Evolutionary conservation across 495 filamentous ascomycete genomes (phyloP).

Genomic region (Penicillium chermesinum): DNA sequence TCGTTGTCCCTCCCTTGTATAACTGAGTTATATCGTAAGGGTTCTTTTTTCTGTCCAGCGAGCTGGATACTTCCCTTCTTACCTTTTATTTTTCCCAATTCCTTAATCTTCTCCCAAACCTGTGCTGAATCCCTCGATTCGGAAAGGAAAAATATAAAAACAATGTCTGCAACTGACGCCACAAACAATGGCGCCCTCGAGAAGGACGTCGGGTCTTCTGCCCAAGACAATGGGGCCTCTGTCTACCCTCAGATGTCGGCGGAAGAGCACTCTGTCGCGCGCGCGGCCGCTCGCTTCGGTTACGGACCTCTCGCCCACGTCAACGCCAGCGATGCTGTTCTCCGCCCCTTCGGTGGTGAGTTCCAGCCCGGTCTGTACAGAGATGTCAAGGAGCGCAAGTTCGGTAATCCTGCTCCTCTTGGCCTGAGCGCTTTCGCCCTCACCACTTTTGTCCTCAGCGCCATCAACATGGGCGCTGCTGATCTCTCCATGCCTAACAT

Average conservation of each 20-base stretch:
- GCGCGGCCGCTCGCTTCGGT: constrained; percentile 46
- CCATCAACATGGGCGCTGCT: constrained; percentile 71
- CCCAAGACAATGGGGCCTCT: constrained; percentile 9
- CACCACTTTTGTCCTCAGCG: constrained; percentile 88
- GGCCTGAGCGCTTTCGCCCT: constrained; percentile 87
- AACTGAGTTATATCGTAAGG: constrained; percentile 24
- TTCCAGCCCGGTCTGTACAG: constrained; percentile 93
- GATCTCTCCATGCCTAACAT: constrained; percentile 58
- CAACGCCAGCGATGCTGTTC: constrained; percentile 55
- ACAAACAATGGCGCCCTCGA: constrained; percentile 24
- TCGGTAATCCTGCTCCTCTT: constrained; percentile 83
- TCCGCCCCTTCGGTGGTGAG: constrained; percentile 89
- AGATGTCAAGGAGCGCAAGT: constrained; percentile 68
- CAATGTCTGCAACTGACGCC: constrained; percentile 28
- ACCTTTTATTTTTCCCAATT: constrained; percentile 2
- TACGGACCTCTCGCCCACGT: constrained; percentile 65
- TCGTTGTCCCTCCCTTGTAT: constrained; percentile 13
- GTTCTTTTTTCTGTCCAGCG: constrained; percentile 20
- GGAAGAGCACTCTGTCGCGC: constrained; percentile 44
- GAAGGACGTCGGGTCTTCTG: constrained; percentile 32
- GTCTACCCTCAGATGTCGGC: constrained; percentile 36
- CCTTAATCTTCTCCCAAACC: constrained; percentile 1
- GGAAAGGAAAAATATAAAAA: constrained; percentile 8
- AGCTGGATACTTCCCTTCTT: constrained; percentile 17
- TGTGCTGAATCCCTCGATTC: neutral